A percentile compares a stretch with the other conserved stretches of the same genome.
Evolutionary conservation across 2,329 filamentous ascomycete species (phyloP).

Genomic region (Trichoderma guizhouense): DNA sequence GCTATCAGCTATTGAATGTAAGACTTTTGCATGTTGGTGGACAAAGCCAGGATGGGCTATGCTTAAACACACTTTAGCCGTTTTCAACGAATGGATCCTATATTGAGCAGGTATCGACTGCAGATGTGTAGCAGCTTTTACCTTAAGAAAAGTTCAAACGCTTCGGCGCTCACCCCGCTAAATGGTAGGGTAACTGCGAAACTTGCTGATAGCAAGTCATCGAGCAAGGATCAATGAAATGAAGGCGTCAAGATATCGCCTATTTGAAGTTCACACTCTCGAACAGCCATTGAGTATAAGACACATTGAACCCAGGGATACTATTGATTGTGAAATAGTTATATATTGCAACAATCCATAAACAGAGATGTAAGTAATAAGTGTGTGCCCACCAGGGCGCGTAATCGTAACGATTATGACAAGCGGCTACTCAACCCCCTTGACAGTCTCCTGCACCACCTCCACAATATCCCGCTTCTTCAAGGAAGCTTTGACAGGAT

Average conservation of each 20-base stretch:
- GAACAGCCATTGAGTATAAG: neutral
- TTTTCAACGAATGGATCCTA: neutral
- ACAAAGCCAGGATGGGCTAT: neutral
- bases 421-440: neutral
- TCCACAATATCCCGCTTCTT: neutral
- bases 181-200: neutral
- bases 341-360: neutral
- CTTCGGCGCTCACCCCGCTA: neutral
- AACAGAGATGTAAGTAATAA: neutral
- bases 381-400: neutral
- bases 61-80: neutral
- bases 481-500: slow-evolving; percentile 18
- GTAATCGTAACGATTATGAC: neutral
- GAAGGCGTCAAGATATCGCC: neutral
- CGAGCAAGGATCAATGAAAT: neutral
- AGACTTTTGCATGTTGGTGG: neutral
- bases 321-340: neutral
- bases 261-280: neutral
- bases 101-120: neutral
- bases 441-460: neutral
- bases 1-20: neutral
- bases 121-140: neutral
- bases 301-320: neutral
- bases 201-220: neutral
- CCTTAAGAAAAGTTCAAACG: neutral